Evolutionary conservation across 352 stramenopile species (phyloP).

Genomic region (Elongisporangium senticosum): DNA sequence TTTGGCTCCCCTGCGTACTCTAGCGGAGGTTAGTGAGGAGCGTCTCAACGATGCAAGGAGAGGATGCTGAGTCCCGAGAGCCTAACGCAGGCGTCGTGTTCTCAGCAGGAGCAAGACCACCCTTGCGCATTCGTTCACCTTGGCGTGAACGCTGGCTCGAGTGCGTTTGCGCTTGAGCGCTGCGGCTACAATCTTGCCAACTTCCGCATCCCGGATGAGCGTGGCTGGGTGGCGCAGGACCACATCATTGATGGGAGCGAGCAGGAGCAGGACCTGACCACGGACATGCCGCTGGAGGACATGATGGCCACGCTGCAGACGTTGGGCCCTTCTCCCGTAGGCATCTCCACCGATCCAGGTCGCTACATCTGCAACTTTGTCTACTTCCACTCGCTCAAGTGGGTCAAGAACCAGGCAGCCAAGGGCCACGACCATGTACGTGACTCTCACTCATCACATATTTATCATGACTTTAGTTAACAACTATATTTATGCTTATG

Average conservation of each 20-base stretch:
- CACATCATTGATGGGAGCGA: constrained; percentile 49
- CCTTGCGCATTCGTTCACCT: constrained; percentile 72
- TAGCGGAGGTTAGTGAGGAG: constrained; percentile 17
- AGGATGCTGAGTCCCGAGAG: neutral
- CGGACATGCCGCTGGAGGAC: constrained; percentile 49
- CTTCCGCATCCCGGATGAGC: constrained; percentile 78
- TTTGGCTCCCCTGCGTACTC: constrained; percentile 17
- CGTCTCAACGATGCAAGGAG: constrained; percentile 2
- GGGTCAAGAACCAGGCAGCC: constrained; percentile 35
- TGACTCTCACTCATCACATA: neutral
- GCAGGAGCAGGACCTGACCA: constrained; percentile 29
- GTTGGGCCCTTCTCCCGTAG: constrained; percentile 19
- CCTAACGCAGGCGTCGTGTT: neutral
- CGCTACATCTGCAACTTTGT: constrained; percentile 87
- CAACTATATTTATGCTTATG: neutral
- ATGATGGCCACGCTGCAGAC: constrained; percentile 33
- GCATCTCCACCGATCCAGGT: constrained; percentile 66
- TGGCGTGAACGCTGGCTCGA: constrained; percentile 44
- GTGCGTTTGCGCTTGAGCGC: constrained; percentile 50
- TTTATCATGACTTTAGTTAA: constrained; percentile 1
- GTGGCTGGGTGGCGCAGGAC: constrained; percentile 50
- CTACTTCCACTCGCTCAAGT: constrained; percentile 75
- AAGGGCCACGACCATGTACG: constrained; percentile 28
- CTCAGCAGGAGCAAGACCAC: constrained; percentile 30
- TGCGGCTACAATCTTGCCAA: constrained; percentile 76